Percentiles rank a stretch among this genome's conserved stretches.
phyloP scores from a whole-genome alignment of 2,329 filamentous ascomycete genomes.

The Tolypocladium pustulatum region DNA sequence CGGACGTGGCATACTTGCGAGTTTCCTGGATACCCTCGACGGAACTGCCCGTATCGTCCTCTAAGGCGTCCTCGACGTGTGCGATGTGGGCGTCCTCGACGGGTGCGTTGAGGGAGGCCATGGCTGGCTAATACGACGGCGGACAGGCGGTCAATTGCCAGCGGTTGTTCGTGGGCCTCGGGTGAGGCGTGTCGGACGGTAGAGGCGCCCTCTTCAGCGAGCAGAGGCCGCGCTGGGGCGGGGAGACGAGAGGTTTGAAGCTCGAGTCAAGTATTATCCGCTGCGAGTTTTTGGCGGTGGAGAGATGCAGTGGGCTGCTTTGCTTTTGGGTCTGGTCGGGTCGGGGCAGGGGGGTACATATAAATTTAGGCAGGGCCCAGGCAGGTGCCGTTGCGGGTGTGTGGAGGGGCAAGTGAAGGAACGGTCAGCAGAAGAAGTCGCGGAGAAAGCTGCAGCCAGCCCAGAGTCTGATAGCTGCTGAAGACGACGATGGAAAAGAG shows the following conservation, averaged over 20 bases:
- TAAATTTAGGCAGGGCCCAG: not conserved
- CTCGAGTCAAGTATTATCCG: not conserved
- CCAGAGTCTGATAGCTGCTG: not conserved
- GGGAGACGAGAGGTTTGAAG: slow-evolving; percentile 4
- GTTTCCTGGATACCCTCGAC: slow-evolving; percentile 27
- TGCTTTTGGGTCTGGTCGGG: not conserved
- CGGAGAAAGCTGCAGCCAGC: not conserved
- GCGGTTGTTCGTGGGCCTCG: not conserved
- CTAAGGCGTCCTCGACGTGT: slow-evolving; percentile 37
- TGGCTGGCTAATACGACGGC: slow-evolving; percentile 17
- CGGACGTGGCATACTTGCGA: slow-evolving; percentile 35
- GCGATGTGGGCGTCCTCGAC: slow-evolving; percentile 36
- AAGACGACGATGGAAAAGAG: not conserved
- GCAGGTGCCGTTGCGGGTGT: not conserved
- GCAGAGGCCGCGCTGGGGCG: slow-evolving; percentile 18
- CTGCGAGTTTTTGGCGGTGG: not conserved
- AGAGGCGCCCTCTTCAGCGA: slow-evolving; percentile 3
- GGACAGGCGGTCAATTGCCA: not conserved
- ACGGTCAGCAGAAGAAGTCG: not conserved
- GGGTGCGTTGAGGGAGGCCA: slow-evolving; percentile 29
- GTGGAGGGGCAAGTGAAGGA: not conserved
- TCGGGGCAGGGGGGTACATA: not conserved
- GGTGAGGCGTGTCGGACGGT: not conserved
- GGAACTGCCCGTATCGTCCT: slow-evolving; percentile 37
- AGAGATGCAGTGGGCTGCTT: not conserved